Evolutionary conservation across 2,329 filamentous ascomycete species (phyloP), one percentile per base, ranked within the genome.

Genomic region (Colletotrichum spinosum): DNA sequence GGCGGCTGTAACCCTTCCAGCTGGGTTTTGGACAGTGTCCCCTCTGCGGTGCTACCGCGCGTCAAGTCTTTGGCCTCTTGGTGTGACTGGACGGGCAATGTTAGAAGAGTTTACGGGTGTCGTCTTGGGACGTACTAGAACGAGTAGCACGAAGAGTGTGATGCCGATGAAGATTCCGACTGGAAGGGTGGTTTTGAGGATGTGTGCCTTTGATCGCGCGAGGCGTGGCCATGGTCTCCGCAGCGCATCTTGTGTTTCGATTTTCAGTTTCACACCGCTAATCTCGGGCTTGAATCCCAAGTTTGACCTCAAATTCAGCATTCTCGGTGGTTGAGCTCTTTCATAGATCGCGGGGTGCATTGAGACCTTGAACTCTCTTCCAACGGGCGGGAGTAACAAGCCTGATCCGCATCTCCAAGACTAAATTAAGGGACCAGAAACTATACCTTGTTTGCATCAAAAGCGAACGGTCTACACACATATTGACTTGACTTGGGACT

Each of bases 1-100:
- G 56, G 38, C 2, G 13, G 7, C 10, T 17, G n/a, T 12, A 66
- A 17, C 12, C 42, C n/a, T 33, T 51, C 62, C 15, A 68, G 48
- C 8, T 41, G 41, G 12, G 44, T 13, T 4, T 35, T 33, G 1
- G 62, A 13, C 8, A 68, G 46, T 17, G 15, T 25, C 12, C 55
- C 45, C 37, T 48, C 37, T 4, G 55, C 13, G n/a, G 7, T 9
- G 10, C 25, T 10, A 6, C 25, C 54, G 6, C 11, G 44, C 9
- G 41, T 6, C 4, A 58, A 50, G 37, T 17, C 37, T 2, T 33
- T 11, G 2, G 54, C 9, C 33, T 64, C 35, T 25, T 55, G 51
- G 8, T 46, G 51, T 60, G 64, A 9, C 35, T 6, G 15, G 33
- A 15, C 12, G 33, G 15, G 10, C 25, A 42, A 25, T 5, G 9